Percentiles rank a stretch among this genome's conserved stretches.
These are phyloP conservation scores for Fusarium sublunatum DNA, from an alignment of 2,329 filamentous ascomycete genomes.

Conservation along the genomic window DNA sequence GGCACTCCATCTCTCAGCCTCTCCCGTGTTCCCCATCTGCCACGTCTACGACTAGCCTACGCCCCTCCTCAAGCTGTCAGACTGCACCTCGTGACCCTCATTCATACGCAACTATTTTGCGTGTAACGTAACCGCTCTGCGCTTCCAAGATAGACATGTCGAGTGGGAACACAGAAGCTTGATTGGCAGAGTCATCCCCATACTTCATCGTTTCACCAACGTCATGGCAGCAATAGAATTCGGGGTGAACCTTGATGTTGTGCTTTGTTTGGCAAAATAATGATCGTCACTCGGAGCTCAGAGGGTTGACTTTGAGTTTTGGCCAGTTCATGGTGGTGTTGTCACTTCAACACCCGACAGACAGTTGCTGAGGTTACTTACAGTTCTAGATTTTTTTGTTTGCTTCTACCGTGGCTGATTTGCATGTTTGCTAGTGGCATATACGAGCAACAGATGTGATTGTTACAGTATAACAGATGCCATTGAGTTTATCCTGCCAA, in stretches of 20 bases:
- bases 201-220: slow-evolving; percentile 10
- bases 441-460: neutral
- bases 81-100: slow-evolving; percentile 29
- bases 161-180: neutral
- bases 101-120: slow-evolving; percentile 1
- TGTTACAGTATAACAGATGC: neutral
- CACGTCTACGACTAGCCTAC: slow-evolving; percentile 22
- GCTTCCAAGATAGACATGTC: neutral
- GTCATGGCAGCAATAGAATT: slow-evolving; percentile 11
- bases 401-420: slow-evolving; percentile 6
- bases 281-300: slow-evolving; percentile 5
- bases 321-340: slow-evolving; percentile 7
- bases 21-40: slow-evolving; percentile 32
- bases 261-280: neutral
- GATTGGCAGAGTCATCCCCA: slow-evolving; percentile 18
- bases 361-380: slow-evolving; percentile 13
- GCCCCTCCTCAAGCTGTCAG: slow-evolving; percentile 22
- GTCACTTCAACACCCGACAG: slow-evolving; percentile 6
- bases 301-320: slow-evolving; percentile 16
- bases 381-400: neutral
- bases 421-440: neutral
- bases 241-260: neutral
- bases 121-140: neutral
- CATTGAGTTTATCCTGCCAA: slow-evolving; percentile 2
- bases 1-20: slow-evolving; percentile 25